These are phyloP conservation scores for Alternaria ethzedia DNA, from an alignment of 2,329 filamentous ascomycete genomes.

Conservation along the genomic window DNA sequence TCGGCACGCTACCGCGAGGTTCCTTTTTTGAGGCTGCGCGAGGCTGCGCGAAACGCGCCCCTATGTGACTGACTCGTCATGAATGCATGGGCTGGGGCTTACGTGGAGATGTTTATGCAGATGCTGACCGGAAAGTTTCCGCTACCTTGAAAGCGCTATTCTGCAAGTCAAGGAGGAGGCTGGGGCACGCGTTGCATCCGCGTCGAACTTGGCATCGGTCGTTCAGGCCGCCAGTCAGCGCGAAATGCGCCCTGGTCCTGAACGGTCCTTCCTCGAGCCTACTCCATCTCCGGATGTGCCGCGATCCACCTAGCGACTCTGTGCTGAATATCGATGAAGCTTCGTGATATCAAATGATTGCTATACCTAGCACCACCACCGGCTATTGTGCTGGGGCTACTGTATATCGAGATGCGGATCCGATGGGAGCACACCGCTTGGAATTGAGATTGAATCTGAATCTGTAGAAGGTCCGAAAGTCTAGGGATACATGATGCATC, in stretches of 20 bases:
- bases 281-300: neutral
- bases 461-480: constrained; percentile 5
- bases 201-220: neutral
- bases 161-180: neutral
- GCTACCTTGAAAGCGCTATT: neutral
- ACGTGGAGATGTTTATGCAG: neutral
- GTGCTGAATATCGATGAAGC: neutral
- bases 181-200: neutral
- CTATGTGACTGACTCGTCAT: neutral
- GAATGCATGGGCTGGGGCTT: neutral
- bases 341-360: neutral
- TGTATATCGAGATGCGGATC: neutral
- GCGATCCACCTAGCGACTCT: neutral
- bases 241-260: neutral
- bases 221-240: neutral
- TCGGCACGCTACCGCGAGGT: neutral
- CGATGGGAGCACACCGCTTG: neutral
- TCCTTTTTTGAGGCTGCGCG: neutral
- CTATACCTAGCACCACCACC: neutral
- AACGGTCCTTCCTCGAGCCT: constrained; percentile 4
- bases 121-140: neutral
- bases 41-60: neutral
- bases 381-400: neutral
- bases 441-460: neutral
- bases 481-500: constrained; percentile 1